phyloP scores from a whole-genome alignment of 2,329 filamentous ascomycete species.

The Mariannaea sp. region DNA sequence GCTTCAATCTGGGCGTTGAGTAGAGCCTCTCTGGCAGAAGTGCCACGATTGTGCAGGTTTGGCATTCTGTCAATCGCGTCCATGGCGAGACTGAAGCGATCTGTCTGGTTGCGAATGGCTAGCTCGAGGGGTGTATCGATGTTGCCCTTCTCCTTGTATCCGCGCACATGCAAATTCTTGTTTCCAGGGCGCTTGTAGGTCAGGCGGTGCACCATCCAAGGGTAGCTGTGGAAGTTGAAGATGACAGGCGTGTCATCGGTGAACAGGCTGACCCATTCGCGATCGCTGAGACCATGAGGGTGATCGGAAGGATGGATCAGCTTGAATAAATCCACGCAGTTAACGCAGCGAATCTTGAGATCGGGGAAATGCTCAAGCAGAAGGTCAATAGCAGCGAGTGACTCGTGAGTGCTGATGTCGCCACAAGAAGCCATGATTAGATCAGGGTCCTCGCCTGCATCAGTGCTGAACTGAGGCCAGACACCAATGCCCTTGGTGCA shows the following conservation, averaged over 20 bases:
- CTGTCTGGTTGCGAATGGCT: conserved; percentile 77
- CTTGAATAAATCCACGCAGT: conserved; percentile 81
- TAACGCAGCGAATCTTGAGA: conserved; percentile 78
- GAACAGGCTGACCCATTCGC: conserved; percentile 72
- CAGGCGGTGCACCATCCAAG: conserved; percentile 77
- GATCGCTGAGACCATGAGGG: conserved; percentile 71
- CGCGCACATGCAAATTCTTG: conserved; percentile 72
- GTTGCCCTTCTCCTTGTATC: conserved; percentile 83
- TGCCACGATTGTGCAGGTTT: conserved; percentile 65
- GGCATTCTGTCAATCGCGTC: conserved; percentile 73
- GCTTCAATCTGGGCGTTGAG: conserved; percentile 68
- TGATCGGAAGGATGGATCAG: conserved; percentile 72
- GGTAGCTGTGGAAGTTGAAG: conserved; percentile 86
- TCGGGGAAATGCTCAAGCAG: conserved; percentile 72
- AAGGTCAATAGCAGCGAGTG: conserved; percentile 74
- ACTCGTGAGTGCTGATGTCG: conserved; percentile 75
- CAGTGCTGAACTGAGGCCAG: conserved; percentile 78
- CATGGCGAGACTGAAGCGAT: conserved; percentile 77
- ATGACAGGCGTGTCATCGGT: conserved; percentile 73
- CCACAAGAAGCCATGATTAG: conserved; percentile 78
- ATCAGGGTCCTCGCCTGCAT: conserved; percentile 70
- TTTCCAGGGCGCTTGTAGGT: conserved; percentile 76
- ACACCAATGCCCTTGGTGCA: conserved; percentile 81
- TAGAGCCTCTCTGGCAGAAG: conserved; percentile 65
- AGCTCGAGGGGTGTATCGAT: conserved; percentile 81